Conservation (phyloP, 495 filamentous ascomycete species). For the Cercophora scortea region DNA sequence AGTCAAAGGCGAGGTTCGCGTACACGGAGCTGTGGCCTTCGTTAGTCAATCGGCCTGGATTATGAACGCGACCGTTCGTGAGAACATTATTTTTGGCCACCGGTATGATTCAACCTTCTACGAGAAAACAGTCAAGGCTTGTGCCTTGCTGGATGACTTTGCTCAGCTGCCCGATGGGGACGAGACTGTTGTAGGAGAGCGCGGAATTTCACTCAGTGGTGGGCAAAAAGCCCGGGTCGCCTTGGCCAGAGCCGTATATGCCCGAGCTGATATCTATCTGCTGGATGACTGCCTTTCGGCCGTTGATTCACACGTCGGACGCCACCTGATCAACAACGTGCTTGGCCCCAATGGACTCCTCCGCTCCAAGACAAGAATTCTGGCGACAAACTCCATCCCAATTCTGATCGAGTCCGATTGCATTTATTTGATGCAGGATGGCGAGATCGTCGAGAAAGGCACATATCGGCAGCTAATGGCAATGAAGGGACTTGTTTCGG, state of each 20-base stretch:
- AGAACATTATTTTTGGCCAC: slow-evolving; percentile 97
- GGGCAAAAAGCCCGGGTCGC: slow-evolving; percentile 94
- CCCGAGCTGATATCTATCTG: slow-evolving; percentile 92
- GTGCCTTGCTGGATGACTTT: slow-evolving; percentile 88
- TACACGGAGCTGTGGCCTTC: slow-evolving; percentile 79
- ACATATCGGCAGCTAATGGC: slow-evolving; percentile 86
- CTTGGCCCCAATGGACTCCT: slow-evolving; percentile 80
- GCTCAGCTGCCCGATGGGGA: slow-evolving; percentile 90
- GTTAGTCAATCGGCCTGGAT: slow-evolving; percentile 92
- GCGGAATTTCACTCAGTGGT: slow-evolving; percentile 93
- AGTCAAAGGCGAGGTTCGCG: slow-evolving; percentile 69
- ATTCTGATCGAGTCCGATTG: slow-evolving; percentile 78
- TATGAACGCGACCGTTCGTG: slow-evolving; percentile 93
- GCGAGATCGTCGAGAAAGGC: slow-evolving; percentile 76
- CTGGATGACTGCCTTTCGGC: slow-evolving; percentile 92
- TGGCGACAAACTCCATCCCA: slow-evolving; percentile 94
- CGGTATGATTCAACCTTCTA: slow-evolving; percentile 94
- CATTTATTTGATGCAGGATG: slow-evolving; percentile 75
- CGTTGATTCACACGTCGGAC: slow-evolving; percentile 94
- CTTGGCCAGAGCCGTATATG: slow-evolving; percentile 94
- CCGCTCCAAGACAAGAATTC: slow-evolving; percentile 76
- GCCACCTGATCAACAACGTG: slow-evolving; percentile 90
- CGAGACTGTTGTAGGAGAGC: slow-evolving; percentile 92
- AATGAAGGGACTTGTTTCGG: slow-evolving; percentile 85
- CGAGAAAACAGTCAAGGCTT: slow-evolving; percentile 87